These are phyloP conservation scores for Apium graveolens DNA, from an alignment of 129 eudicot genomes.

Conservation along the genomic window DNA sequence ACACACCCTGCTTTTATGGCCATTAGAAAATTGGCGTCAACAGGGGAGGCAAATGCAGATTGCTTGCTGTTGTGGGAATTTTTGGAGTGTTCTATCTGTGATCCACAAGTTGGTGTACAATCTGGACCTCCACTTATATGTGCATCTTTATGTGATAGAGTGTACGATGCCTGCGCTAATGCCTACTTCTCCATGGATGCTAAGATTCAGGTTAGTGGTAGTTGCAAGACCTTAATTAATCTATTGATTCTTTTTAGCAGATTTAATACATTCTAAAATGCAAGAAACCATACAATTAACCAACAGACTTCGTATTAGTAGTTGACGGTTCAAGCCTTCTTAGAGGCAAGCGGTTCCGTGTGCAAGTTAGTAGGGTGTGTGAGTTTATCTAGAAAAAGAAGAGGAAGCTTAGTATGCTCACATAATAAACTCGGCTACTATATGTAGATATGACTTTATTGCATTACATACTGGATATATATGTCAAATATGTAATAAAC, in stretches of 20 bases:
- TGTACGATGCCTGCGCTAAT: constrained; percentile 70
- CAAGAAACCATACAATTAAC: neutral
- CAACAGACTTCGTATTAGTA: neutral
- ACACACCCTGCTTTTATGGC: constrained; percentile 88
- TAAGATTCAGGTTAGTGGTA: constrained; percentile 61
- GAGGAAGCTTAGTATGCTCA: neutral
- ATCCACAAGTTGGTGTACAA: constrained; percentile 80
- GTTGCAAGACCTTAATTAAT: neutral
- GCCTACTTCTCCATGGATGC: constrained; percentile 87
- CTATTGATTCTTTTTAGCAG: neutral
- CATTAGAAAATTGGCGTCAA: constrained; percentile 66
- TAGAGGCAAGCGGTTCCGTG: neutral
- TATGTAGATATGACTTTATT: neutral
- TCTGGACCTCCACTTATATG: constrained; percentile 72
- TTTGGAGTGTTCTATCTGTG: constrained; percentile 90
- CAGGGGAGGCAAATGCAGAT: constrained; percentile 89
- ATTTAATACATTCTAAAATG: neutral
- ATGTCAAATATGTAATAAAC: neutral
- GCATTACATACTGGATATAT: neutral
- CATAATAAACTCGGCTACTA: neutral
- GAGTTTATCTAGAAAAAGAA: neutral
- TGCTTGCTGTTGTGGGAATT: constrained; percentile 95
- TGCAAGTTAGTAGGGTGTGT: neutral
- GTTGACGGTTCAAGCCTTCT: neutral
- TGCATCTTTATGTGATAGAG: constrained; percentile 79